Percentiles rank a stretch among this genome's conserved stretches.
phyloP scores from a whole-genome alignment of 768 basidiomycete genomes.

The Tephrocybe sp. region DNA sequence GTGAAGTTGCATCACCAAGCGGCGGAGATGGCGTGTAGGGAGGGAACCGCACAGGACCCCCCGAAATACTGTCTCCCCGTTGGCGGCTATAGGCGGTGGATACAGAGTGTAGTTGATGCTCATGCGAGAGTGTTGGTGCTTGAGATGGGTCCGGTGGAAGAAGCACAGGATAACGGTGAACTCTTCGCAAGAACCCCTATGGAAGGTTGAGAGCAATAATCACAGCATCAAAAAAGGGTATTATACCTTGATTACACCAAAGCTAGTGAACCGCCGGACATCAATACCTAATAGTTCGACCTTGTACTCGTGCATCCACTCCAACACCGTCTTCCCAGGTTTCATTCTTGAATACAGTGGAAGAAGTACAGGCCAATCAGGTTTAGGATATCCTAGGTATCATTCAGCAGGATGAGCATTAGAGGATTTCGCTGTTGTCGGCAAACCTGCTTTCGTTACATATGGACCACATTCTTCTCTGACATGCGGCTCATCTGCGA shows the following conservation, averaged over 20 bases:
- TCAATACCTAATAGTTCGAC: constrained; percentile 79
- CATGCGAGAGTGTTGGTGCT: constrained; percentile 17
- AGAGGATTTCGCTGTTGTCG: not conserved
- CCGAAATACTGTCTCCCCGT: constrained; percentile 37
- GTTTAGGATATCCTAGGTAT: constrained; percentile 49
- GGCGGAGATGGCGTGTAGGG: constrained; percentile 23
- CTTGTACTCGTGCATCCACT: constrained; percentile 83
- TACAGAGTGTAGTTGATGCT: constrained; percentile 12
- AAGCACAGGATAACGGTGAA: constrained; percentile 90
- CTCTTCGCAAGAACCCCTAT: constrained; percentile 86
- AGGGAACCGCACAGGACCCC: constrained; percentile 26
- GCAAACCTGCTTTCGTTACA: constrained; percentile 71
- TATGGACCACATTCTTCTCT: constrained; percentile 91
- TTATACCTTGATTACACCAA: constrained; percentile 92
- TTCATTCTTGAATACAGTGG: constrained; percentile 84
- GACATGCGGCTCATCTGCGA: constrained; percentile 82
- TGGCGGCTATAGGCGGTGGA: constrained; percentile 30
- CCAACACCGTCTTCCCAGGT: constrained; percentile 76
- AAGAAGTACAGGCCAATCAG: constrained; percentile 86
- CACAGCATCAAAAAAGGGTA: constrained; percentile 32
- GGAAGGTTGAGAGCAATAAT: constrained; percentile 1
- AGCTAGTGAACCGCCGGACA: constrained; percentile 90
- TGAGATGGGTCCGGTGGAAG: constrained; percentile 38
- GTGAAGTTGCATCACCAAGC: constrained; percentile 15
- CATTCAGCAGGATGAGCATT: constrained; percentile 3